Evolutionary conservation across 768 basidiomycete genomes (phyloP).

Genomic region (Xerocomellus chrysenteron): DNA sequence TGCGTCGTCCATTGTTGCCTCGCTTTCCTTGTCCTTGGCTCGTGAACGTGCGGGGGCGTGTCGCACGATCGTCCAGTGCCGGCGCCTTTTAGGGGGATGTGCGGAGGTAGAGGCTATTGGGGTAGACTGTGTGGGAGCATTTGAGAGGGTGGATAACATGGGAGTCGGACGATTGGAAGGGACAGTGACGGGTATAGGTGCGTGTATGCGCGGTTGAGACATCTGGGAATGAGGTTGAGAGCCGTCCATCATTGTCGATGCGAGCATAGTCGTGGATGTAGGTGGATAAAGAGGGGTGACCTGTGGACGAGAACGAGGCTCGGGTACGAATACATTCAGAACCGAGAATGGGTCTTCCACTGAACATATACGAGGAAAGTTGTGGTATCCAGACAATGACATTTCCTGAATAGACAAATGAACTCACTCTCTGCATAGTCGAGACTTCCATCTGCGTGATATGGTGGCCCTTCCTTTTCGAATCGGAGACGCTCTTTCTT

Average conservation of each 20-base stretch:
- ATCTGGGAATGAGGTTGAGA: background rate
- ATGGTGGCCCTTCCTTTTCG: slow-evolving; percentile 74
- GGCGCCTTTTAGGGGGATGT: slow-evolving; percentile 34
- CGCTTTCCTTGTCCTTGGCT: slow-evolving; percentile 53
- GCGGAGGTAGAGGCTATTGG: background rate
- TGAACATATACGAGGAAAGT: slow-evolving; percentile 25
- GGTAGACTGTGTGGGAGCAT: background rate
- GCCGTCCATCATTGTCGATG: background rate
- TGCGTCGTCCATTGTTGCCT: slow-evolving; percentile 31
- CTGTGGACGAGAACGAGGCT: slow-evolving; percentile 52
- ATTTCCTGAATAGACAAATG: background rate
- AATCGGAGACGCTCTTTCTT: slow-evolving; percentile 80
- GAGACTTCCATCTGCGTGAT: slow-evolving; percentile 72
- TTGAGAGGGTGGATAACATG: slow-evolving; percentile 15
- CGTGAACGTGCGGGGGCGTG: slow-evolving; percentile 48
- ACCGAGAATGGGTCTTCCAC: slow-evolving; percentile 80
- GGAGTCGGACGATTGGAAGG: slow-evolving; percentile 20
- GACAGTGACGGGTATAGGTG: slow-evolving; percentile 30
- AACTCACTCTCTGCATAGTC: slow-evolving; percentile 68
- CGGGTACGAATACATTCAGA: slow-evolving; percentile 61
- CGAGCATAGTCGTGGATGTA: slow-evolving; percentile 20
- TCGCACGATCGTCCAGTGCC: slow-evolving; percentile 63
- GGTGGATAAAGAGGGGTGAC: slow-evolving; percentile 59
- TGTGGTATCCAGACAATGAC: background rate
- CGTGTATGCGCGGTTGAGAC: slow-evolving; percentile 12